Percentiles rank a stretch among this genome's conserved stretches.
Conservation (phyloP, 495 filamentous ascomycete genomes). For the Venustampulla echinocandica region DNA sequence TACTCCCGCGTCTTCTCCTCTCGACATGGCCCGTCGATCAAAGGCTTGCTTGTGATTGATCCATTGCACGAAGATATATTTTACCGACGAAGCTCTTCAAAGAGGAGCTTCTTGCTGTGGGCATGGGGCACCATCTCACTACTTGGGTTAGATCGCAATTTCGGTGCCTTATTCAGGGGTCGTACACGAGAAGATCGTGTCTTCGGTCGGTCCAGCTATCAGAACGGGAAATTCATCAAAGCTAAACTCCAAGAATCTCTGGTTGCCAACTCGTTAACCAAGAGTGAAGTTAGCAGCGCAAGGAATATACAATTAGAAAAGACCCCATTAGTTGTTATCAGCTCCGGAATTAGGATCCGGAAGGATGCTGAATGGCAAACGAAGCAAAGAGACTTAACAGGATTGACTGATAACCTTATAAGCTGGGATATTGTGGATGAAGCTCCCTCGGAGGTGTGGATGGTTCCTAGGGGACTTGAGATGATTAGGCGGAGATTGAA, state of each 20-base stretch:
- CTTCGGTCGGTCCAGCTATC: conserved; percentile 66
- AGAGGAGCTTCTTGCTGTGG: conserved; percentile 79
- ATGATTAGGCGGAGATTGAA: conserved; percentile 61
- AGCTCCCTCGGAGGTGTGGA: conserved; percentile 86
- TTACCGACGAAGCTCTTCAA: conserved; percentile 50
- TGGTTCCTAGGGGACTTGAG: conserved; percentile 52
- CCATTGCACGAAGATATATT: conserved; percentile 80
- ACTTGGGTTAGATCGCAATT: conserved; percentile 69
- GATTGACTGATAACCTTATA: conserved; percentile 63
- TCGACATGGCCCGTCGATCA: conserved; percentile 60
- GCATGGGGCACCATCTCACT: conserved; percentile 75
- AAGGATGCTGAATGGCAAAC: conserved; percentile 61
- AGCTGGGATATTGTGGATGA: conserved; percentile 80
- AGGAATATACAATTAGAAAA: conserved; percentile 64
- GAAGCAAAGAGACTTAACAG: conserved; percentile 74
- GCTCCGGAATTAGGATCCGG: conserved; percentile 53
- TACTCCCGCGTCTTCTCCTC: conserved; percentile 85
- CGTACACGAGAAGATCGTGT: conserved; percentile 76
- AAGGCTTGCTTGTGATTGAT: conserved; percentile 79
- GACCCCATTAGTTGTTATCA: conserved; percentile 72
- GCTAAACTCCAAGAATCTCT: conserved; percentile 88
- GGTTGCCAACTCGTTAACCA: conserved; percentile 72
- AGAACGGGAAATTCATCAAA: conserved; percentile 73
- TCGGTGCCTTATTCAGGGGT: conserved; percentile 69
- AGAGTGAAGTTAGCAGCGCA: conserved; percentile 68